These are phyloP conservation scores for Letharia lupina DNA, from an alignment of 495 filamentous ascomycete species.

Conservation along the genomic window DNA sequence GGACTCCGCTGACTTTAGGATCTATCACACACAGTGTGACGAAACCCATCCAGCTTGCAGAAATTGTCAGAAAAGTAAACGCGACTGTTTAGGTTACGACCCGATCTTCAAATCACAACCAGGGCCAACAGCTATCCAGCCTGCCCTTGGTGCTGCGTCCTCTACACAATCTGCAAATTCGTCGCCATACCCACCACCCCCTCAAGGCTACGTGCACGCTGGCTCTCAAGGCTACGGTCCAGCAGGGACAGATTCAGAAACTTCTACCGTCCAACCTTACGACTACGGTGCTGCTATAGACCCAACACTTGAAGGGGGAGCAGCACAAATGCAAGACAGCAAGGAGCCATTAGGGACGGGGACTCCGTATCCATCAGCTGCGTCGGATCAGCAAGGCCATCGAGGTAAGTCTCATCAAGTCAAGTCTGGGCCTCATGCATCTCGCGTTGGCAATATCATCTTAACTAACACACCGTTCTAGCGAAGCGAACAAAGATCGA, in stretches of 20 bases:
- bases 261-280: slow-evolving; percentile 41
- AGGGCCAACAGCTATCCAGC: slow-evolving; percentile 69
- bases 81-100: slow-evolving; percentile 95
- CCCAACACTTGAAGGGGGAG: slow-evolving; percentile 51
- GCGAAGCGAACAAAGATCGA: slow-evolving; percentile 65
- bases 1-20: slow-evolving; percentile 2
- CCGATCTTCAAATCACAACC: slow-evolving; percentile 91
- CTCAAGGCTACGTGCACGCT: slow-evolving; percentile 51
- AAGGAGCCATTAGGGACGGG: slow-evolving; percentile 31
- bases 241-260: slow-evolving; percentile 36
- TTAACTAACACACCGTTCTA: slow-evolving; percentile 31
- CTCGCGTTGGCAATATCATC: not conserved
- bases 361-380: slow-evolving; percentile 36
- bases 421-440: not conserved
- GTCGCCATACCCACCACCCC: slow-evolving; percentile 40
- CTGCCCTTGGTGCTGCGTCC: slow-evolving; percentile 51
- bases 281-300: slow-evolving; percentile 68
- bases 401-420: slow-evolving; percentile 31
- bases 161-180: slow-evolving; percentile 35
- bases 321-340: slow-evolving; percentile 23
- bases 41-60: slow-evolving; percentile 89
- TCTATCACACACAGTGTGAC: slow-evolving; percentile 63
- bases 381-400: slow-evolving; percentile 32
- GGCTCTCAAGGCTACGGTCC: slow-evolving; percentile 31
- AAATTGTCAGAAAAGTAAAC: slow-evolving; percentile 97